Evolutionary conservation across 495 filamentous ascomycete genomes (phyloP), one percentile per base, ranked within the genome.

Genomic region (Penicillium taxi): DNA sequence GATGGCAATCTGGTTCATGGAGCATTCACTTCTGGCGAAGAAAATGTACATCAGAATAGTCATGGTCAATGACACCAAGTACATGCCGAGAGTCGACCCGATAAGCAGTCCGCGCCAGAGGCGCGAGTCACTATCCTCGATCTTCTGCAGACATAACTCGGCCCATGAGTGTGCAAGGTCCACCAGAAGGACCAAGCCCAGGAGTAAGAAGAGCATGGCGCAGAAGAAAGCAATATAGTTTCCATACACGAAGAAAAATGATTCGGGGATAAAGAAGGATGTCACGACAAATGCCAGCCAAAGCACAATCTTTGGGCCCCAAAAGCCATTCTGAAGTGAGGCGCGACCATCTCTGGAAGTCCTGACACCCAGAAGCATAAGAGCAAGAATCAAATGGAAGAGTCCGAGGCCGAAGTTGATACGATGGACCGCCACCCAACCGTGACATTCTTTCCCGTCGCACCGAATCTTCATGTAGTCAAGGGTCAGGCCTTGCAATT

Each of bases 111-210:
- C 75, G 22, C 88, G 75, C 91, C 91, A 98, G 21, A 80, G 50
- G 23, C 72, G 70, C 11, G 90, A 94, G 57, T 95, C 90, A 38
- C 73, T 79, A 27, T 84, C 76, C 50, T 96, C 93, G 44, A 98
- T 96, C 69, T 91, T 87, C 45, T 81, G 77, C 31, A 96, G 73
- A 58, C 93, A 96, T 53, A 90, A 82, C 58, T 98, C 91, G 13
- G 91, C 91, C 87, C 90, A 96, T n/a, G 84, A 84, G 56, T 98
- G 93, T 5, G 91, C 91, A 37, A 98, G 75, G 42, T 98, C 91
- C 23, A 98, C 90, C 26, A 98, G 67, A 15, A 98, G 77, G 36
- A 96, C 84, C 37, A 98, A 70, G 18, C 91, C 91, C 26, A 98
- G 74, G 2, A 98, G 74, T 7, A 98, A 73, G 74, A 98, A 98